These are phyloP conservation scores for Grigorovia transvaalensis DNA, from an alignment of 805 yeast genomes.

Conservation along the genomic window DNA sequence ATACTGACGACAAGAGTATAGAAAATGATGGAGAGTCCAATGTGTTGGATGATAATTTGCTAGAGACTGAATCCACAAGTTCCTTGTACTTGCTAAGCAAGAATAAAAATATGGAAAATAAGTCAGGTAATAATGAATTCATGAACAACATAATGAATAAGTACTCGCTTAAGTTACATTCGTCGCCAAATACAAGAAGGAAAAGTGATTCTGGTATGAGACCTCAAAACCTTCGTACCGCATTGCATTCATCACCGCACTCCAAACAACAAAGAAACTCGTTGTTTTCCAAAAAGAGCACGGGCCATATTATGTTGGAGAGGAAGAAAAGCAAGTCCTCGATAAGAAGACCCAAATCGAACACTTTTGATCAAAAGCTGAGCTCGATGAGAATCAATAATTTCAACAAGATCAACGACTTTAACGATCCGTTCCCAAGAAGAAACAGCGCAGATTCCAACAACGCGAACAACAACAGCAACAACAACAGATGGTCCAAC, in stretches of 20 bases:
- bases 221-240: constrained; percentile 6
- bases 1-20: not conserved
- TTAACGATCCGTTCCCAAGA: constrained; percentile 2
- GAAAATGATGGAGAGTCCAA: constrained; percentile 1
- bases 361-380: not conserved
- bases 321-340: not conserved
- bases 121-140: not conserved
- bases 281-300: constrained; percentile 11
- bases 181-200: constrained; percentile 3
- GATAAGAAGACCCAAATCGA: constrained; percentile 1
- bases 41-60: constrained; percentile 22
- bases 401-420: not conserved
- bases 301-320: constrained; percentile 11
- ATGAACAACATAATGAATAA: not conserved
- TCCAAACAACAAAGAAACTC: not conserved
- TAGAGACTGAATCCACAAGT: constrained; percentile 17
- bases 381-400: not conserved
- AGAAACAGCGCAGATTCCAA: constrained; percentile 7
- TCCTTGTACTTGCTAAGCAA: constrained; percentile 16
- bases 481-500: not conserved
- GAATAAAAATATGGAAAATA: constrained; percentile 4
- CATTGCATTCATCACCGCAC: constrained; percentile 10
- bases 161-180: not conserved
- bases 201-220: constrained; percentile 18
- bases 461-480: not conserved